A percentile compares a stretch with the other conserved stretches of the same genome.
phyloP scores from a whole-genome alignment of 176 grass and related monocot species.

The Canna indica region DNA sequence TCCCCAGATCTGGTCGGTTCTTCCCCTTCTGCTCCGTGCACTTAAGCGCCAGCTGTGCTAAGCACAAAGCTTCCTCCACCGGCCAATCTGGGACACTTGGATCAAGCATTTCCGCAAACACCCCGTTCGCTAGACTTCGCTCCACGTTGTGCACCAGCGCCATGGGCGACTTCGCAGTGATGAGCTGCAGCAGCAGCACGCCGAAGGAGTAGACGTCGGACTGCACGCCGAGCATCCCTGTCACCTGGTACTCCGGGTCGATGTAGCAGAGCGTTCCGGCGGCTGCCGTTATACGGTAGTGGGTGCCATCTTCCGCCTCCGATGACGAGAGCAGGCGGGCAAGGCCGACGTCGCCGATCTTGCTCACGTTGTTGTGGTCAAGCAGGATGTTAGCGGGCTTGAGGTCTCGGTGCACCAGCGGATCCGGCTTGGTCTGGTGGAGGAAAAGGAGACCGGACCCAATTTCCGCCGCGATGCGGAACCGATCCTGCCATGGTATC shows the following conservation, averaged over 20 bases:
- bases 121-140: background rate
- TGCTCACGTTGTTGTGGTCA: background rate
- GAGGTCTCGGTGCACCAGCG: too few species aligned
- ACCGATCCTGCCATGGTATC: background rate
- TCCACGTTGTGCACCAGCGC: background rate
- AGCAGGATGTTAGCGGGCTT: slow-evolving; percentile 1
- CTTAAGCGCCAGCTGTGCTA: background rate
- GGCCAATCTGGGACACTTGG: background rate
- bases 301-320: background rate
- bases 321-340: background rate
- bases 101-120: background rate
- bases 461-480: background rate
- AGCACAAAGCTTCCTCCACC: background rate
- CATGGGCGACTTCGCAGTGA: background rate
- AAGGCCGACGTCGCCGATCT: background rate
- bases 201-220: background rate
- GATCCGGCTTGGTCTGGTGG: background rate
- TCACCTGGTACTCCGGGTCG: background rate
- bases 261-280: background rate
- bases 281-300: background rate
- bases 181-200: background rate
- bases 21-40: background rate
- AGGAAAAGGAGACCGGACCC: background rate
- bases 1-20: background rate
- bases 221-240: background rate